Base-by-base conservation (phyloP, 2,329 filamentous ascomycete species). In the Gyromitra esculenta region DNA sequence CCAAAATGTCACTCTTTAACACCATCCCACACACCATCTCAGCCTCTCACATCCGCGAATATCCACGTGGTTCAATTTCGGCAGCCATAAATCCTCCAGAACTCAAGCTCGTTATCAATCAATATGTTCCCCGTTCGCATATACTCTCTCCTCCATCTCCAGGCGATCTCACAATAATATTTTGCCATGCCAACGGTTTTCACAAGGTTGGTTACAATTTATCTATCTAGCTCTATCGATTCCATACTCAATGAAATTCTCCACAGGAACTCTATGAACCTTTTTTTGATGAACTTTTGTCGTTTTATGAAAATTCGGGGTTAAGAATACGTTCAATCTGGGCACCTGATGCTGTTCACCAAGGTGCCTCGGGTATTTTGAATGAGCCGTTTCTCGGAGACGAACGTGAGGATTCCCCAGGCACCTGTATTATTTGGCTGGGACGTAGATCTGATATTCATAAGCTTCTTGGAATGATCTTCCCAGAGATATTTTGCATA, bases 151-250 rank as follows among this genome's bases (percentile, higher is more conserved):
- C 73, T 31, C 91, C 93, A 0, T 86, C 89, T 78, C 88, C 89
- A 0, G 92, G 92, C 43, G 92, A 96, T 83, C 85, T 97, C 7
- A 97, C 93, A 21, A 90, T 98, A 75, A 89, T 98, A 71, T 93
- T 88, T 9, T 91, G 91, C 3, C 94, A 97, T 84, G 95, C 93
- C 64, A 97, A 97, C 85, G 95, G 91, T 9, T 97, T 97, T 80
- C 92, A 93, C 9, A 98, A 97, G 87, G 92, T 79, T 13, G 37
- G 18, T 21, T 21, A 2, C 35, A 39, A 56, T 31, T 4, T 8
- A 45, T 48, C n/a, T 66, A 52, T 37, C 15, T 8, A 43, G 3
- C 37, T 41, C 43, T 9, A 43, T 18, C 21, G 11, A 18, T 35
- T 35, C 9, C 8, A 8, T n/a, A 21, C 60, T 60, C 70, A 81